Base-by-base conservation (phyloP, 2,329 filamentous ascomycete genomes). In the Coniella vitis region DNA sequence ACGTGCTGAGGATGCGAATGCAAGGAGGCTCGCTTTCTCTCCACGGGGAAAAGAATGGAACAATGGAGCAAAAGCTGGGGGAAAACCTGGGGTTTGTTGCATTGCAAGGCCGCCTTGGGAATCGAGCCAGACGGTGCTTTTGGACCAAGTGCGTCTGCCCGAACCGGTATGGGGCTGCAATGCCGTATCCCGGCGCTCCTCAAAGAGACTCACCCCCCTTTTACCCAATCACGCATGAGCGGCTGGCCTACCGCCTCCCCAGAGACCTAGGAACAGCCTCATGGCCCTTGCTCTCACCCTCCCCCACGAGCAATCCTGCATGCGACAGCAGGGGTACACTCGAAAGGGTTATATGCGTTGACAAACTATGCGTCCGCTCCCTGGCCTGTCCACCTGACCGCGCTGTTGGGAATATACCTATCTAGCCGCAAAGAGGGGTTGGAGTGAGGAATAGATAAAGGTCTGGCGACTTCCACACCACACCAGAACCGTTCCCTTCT, bases 401-500 rank as follows among this genome's bases (percentile, higher is more conserved):
- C 17, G 29, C 29, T 19, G n/a, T 12, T 21, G 38, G 17, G n/a
- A n/a, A 21, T 29, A 4, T 21, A 36, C 32, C 19, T 31, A 16
- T 4, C 19, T 35, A 13, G 4, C n/a, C 40, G 14, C 8, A 16
- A 13, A n/a, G n/a, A n/a, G 13, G 29, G 25, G 25, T 29, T 5
- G 10, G 5, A 29, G 13, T 32, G 40, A 34, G 12, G 17, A 16
- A 12, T 48, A 48, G 35, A 51, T 51, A 48, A 51, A 44, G 46
- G 22, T 21, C 16, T 8, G 40, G 8, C 40, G 19, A 17, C 25
- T 29, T 29, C 19, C 22, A 17, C 21, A 34, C 16, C 25, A 29
- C 25, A 29, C 25, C 25, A 10, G 25, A 10, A 32, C 25, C 17
- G 7, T 4, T 16, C 13, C 13, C 20, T 21, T 39, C 20, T 10